Evolutionary conservation across 2,329 filamentous ascomycete species (phyloP).

Genomic region (Thelonectria olida): DNA sequence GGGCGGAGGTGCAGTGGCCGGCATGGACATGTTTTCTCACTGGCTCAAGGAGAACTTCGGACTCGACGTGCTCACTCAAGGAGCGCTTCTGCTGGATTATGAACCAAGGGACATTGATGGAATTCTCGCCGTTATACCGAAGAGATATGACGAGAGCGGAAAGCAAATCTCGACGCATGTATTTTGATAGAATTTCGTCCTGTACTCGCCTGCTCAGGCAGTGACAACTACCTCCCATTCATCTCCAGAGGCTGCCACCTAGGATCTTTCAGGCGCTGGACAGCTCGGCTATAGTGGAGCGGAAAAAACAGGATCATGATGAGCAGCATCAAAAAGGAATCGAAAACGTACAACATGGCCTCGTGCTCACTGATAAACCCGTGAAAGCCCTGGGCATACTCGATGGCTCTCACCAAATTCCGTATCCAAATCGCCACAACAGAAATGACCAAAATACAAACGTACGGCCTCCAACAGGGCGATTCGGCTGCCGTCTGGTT

Average conservation of each 20-base stretch:
- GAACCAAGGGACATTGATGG: conserved; percentile 48
- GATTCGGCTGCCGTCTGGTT: background rate
- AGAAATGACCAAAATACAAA: background rate
- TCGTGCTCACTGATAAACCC: conserved; percentile 19
- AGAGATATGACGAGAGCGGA: conserved; percentile 40
- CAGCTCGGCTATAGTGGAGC: background rate
- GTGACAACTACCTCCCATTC: too few relatives aligned
- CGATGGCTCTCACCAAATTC: conserved; percentile 18
- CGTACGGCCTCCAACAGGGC: conserved; percentile 5
- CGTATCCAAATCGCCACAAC: conserved; percentile 19
- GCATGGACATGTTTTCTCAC: conserved; percentile 40
- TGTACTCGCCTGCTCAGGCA: too few relatives aligned
- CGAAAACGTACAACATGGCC: conserved; percentile 9
- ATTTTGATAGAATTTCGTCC: background rate
- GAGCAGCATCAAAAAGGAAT: background rate
- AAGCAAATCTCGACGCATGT: conserved; percentile 40
- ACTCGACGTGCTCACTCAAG: conserved; percentile 35
- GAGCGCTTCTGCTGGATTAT: conserved; percentile 41
- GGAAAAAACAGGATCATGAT: background rate
- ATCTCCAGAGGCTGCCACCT: background rate
- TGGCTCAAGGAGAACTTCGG: conserved; percentile 46
- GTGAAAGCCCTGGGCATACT: conserved; percentile 20
- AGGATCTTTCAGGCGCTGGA: background rate
- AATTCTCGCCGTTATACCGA: conserved; percentile 38
- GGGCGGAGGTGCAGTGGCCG: conserved; percentile 52